Percentiles rank a stretch among this genome's conserved stretches.
These are phyloP conservation scores for Talaromyces amestolkiae DNA, from an alignment of 2,329 filamentous ascomycete species.

Conservation along the genomic window DNA sequence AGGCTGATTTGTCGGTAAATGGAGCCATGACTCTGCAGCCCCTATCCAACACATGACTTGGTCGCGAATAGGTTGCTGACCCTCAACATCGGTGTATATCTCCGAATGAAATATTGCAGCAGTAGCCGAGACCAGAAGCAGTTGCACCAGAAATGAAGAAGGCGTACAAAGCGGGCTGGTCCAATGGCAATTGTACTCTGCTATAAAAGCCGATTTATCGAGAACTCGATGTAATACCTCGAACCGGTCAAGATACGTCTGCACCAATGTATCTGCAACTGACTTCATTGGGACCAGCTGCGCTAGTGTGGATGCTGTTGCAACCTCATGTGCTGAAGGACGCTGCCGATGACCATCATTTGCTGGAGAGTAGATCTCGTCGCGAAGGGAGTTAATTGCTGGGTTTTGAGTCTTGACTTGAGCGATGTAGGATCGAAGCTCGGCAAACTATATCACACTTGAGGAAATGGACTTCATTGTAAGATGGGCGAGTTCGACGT, in stretches of 20 bases:
- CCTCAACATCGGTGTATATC: neutral
- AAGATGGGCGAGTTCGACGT: neutral
- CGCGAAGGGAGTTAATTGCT: slow-evolving; percentile 8
- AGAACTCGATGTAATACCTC: slow-evolving; percentile 5
- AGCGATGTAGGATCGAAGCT: slow-evolving; percentile 11
- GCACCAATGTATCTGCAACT: slow-evolving; percentile 1
- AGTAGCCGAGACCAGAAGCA: slow-evolving; percentile 2
- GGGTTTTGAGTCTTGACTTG: slow-evolving; percentile 13
- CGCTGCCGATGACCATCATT: neutral
- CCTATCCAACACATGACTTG: neutral
- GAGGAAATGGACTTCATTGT: neutral
- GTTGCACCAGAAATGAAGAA: slow-evolving; percentile 1
- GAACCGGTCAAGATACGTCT: slow-evolving; percentile 6
- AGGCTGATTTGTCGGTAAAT: neutral
- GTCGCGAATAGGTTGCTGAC: neutral
- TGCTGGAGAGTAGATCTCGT: neutral
- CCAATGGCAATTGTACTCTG: slow-evolving; percentile 14
- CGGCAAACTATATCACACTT: slow-evolving; percentile 3
- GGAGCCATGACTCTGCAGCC: slow-evolving; percentile 8
- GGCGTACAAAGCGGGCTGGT: neutral
- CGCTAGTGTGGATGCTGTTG: neutral
- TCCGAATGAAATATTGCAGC: slow-evolving; percentile 2
- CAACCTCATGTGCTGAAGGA: neutral
- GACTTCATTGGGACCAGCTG: slow-evolving; percentile 5
- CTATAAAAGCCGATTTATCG: slow-evolving; percentile 13